Evolutionary conservation across 177 flowering plant genomes (phyloP), one percentile per base, ranked within the genome.

Genomic region (Vitis hybrid): DNA sequence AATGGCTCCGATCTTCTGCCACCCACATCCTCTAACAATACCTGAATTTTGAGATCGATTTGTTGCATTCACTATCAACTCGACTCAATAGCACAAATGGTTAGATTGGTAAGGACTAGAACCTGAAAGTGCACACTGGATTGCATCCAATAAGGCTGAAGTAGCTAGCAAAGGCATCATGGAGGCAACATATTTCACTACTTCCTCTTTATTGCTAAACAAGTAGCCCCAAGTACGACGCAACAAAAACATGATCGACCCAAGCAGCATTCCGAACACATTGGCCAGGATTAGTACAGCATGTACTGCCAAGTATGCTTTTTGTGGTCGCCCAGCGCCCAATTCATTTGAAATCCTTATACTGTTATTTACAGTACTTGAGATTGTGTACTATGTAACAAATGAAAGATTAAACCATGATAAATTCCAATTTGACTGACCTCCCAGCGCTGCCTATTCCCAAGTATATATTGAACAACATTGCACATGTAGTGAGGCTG

Each of bases 21-120:
- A 64, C 18, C 76, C 76, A 22, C 68, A 68, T 69, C 75, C 75
- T 39, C 75, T 60, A 3, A 67, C 71, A 53, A 60, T 53, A 7
- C 71, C 75, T 39, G 48, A 39, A 39, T 39, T 39, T 39, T 8
- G 9, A 39, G 31, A 29, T 29, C 48, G 9, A 39, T 7, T 39
- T 29, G 31, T 39, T 39, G 8, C 9, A 39, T 39, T 39, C 48
- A 39, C 48, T 8, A 39, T 5, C 9, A 5, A 39, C 9, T 39
- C 2, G 10, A 39, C 48, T 39, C 7, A 39, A 5, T 67, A 58
- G 7, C 9, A 67, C 5, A 2, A 48, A 45, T 65, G 49, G 51
- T 22, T 10, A 16, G 19, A 58, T n/a, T 19, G 9, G 26, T 5
- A 18, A 10, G 19, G 26, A 58, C 19, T 10, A 58, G 48, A 39